These are phyloP conservation scores for Punctularia strigosozonata DNA, from an alignment of 768 basidiomycete species.

Conservation along the genomic window DNA sequence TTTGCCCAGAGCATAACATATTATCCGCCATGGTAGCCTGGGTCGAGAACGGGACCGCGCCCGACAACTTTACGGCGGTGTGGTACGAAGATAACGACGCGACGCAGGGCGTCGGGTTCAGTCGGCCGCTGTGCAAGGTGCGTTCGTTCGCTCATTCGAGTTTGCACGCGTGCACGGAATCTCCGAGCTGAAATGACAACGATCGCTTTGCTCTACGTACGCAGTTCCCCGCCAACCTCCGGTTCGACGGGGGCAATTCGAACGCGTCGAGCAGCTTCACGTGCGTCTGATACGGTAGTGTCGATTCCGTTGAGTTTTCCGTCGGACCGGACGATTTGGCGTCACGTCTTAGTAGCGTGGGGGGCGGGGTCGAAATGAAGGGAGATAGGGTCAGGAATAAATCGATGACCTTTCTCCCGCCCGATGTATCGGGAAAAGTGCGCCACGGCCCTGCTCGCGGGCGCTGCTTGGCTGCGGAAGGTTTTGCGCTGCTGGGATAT, in stretches of 20 bases:
- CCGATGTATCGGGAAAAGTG: too few species aligned
- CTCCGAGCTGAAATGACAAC: neutral
- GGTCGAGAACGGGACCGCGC: conserved; percentile 5
- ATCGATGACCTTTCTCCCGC: too few species aligned
- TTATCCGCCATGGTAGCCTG: conserved; percentile 2
- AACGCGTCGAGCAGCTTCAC: conserved; percentile 11
- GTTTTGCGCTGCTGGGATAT: too few species aligned
- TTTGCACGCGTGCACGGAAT: neutral
- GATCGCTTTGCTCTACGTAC: neutral
- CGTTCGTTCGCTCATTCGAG: too few species aligned
- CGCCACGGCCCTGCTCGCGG: too few species aligned
- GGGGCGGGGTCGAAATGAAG: too few species aligned
- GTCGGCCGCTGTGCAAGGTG: neutral
- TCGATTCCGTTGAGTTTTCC: too few species aligned
- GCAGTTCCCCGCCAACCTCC: neutral
- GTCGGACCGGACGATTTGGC: too few species aligned
- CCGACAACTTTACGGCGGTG: neutral
- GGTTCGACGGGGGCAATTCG: conserved; percentile 7
- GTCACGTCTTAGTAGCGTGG: too few species aligned
- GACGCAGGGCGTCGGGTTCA: neutral
- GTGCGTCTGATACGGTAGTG: conserved; percentile 19
- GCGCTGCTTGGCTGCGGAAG: too few species aligned
- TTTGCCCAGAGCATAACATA: conserved; percentile 1
- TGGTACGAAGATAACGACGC: neutral
- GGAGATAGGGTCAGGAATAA: too few species aligned